Percentiles rank a stretch among this genome's conserved stretches.
Conservation (phyloP, 768 basidiomycete species). For the Cubamyces sp. region DNA sequence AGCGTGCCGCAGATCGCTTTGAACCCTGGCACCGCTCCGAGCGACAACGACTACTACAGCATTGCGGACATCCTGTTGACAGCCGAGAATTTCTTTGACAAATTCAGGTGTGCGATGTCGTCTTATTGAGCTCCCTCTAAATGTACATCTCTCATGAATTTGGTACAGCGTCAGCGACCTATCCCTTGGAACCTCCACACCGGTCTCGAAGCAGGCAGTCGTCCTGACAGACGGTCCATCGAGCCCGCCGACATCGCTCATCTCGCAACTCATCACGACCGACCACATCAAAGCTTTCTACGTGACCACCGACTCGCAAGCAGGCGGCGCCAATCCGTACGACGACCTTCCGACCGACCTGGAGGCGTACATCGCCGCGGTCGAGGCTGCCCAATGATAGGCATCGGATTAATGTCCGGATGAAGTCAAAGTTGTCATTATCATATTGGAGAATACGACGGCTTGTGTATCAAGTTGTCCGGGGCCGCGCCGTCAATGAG, state of each 20-base stretch:
- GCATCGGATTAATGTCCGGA: no score
- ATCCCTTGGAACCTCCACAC: constrained; percentile 21
- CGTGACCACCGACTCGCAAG: constrained; percentile 36
- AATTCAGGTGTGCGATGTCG: constrained; percentile 35
- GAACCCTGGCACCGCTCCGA: constrained; percentile 35
- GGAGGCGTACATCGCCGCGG: constrained; percentile 25
- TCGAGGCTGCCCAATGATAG: not conserved
- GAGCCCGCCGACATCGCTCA: constrained; percentile 29
- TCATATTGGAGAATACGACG: no score
- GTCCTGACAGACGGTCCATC: constrained; percentile 40
- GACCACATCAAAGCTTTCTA: constrained; percentile 36
- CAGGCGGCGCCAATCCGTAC: constrained; percentile 28
- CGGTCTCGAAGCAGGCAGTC: constrained; percentile 36
- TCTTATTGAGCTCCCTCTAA: not conserved
- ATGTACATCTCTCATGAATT: not conserved
- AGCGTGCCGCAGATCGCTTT: constrained; percentile 30
- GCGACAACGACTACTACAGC: constrained; percentile 31
- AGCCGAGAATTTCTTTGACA: constrained; percentile 33
- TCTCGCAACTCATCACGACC: constrained; percentile 29
- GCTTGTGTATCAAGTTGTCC: no score
- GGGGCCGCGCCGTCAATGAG: no score
- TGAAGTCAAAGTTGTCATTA: no score
- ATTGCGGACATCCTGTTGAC: constrained; percentile 39
- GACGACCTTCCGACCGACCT: constrained; percentile 30
- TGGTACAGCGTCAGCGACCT: constrained; percentile 31